Conservation (phyloP, 441 rosid genomes). For the Bruguiera hainesii region DNA sequence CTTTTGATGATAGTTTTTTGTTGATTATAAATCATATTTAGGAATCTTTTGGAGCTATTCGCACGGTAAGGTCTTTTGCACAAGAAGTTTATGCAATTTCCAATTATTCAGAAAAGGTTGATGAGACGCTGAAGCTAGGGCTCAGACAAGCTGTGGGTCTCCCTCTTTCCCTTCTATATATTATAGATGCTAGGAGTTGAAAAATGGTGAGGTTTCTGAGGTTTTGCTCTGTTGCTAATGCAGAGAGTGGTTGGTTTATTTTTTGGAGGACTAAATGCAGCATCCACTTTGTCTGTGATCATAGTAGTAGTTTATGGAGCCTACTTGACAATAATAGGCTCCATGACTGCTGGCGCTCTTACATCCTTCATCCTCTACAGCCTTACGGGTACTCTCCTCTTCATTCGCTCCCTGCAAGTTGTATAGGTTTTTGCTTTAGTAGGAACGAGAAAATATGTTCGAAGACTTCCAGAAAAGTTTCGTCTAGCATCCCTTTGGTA, state of each 20-base stretch:
- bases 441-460: neutral
- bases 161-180: slow-evolving; percentile 8
- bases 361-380: slow-evolving; percentile 97
- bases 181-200: neutral
- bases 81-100: slow-evolving; percentile 73
- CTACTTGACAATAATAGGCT: slow-evolving; percentile 73
- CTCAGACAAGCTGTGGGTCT: slow-evolving; percentile 83
- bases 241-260: slow-evolving; percentile 82
- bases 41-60: slow-evolving; percentile 97
- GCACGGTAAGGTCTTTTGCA: slow-evolving; percentile 94
- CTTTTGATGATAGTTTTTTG: neutral
- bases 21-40: slow-evolving; percentile 23
- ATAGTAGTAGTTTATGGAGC: slow-evolving; percentile 91
- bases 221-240: slow-evolving; percentile 7
- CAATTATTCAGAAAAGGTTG: slow-evolving; percentile 76
- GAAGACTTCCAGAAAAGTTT: neutral
- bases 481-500: neutral
- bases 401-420: slow-evolving; percentile 3
- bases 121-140: slow-evolving; percentile 81
- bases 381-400: slow-evolving; percentile 61
- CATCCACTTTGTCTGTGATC: slow-evolving; percentile 80
- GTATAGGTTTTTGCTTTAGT: neutral
- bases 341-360: slow-evolving; percentile 80
- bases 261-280: slow-evolving; percentile 86
- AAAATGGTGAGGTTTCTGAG: neutral